These are phyloP conservation scores for Apiotrichum domesticum DNA, from an alignment of 1,284 basidiomycete genomes.

Conservation along the genomic window DNA sequence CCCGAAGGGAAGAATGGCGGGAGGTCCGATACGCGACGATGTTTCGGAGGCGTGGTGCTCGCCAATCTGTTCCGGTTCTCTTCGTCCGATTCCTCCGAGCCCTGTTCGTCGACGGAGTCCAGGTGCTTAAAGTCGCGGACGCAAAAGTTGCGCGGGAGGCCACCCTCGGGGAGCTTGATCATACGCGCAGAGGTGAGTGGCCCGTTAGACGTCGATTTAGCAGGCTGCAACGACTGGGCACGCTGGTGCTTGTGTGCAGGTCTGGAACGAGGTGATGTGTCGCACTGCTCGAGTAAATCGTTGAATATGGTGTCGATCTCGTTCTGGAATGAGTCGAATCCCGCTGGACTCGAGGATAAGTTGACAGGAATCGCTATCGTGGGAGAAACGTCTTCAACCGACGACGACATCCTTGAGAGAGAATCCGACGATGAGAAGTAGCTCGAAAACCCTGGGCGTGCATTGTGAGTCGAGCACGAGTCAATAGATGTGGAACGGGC, in stretches of 20 bases:
- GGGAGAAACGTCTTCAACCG: neutral
- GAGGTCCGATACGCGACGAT: neutral
- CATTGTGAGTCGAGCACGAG: no score
- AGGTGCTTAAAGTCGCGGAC: neutral
- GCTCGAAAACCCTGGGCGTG: neutral
- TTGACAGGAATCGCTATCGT: neutral
- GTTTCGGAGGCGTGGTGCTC: neutral
- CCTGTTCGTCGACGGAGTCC: neutral
- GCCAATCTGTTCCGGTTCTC: neutral
- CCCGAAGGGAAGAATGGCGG: slow-evolving; percentile 17
- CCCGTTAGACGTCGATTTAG: no score
- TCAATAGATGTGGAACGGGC: no score
- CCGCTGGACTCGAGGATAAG: neutral
- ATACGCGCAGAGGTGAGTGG: neutral
- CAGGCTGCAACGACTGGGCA: neutral
- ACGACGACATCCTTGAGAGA: neutral
- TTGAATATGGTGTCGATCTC: slow-evolving; percentile 18
- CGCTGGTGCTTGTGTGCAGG: neutral
- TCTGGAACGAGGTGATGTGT: neutral
- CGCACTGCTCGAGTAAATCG: slow-evolving; percentile 14
- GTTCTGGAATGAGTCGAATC: neutral
- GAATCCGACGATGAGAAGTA: neutral
- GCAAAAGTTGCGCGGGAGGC: neutral
- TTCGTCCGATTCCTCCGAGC: neutral
- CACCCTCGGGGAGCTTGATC: neutral